These are phyloP conservation scores for Pythium aquatile DNA, from an alignment of 352 stramenopile species.

Conservation along the genomic window DNA sequence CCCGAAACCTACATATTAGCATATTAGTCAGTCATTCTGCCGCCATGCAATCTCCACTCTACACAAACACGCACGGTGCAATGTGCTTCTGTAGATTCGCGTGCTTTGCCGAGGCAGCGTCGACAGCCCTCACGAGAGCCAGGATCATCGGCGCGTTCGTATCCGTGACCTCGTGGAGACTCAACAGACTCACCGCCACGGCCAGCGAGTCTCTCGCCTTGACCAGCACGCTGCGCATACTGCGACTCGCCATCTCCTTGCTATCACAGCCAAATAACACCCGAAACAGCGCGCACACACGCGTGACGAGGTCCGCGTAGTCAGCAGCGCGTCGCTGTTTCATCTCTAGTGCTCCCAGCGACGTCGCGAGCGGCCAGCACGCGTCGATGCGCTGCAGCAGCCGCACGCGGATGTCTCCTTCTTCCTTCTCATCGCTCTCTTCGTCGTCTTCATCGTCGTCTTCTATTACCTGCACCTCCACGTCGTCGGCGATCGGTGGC, in stretches of 20 bases:
- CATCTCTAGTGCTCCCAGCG: constrained; percentile 21
- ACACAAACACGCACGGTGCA: constrained; percentile 14
- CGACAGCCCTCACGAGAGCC: constrained; percentile 22
- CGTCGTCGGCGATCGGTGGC: constrained; percentile 5
- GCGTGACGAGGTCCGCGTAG: constrained; percentile 17
- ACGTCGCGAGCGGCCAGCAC: constrained; percentile 26
- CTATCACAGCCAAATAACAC: constrained; percentile 14
- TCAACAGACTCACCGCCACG: constrained; percentile 27
- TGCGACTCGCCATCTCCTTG: constrained; percentile 18
- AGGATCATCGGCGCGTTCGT: constrained; percentile 17
- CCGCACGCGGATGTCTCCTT: constrained; percentile 16
- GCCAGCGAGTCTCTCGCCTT: constrained; percentile 24
- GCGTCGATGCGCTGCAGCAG: constrained; percentile 15
- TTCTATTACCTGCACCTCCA: constrained; percentile 13
- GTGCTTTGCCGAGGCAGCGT: constrained; percentile 23
- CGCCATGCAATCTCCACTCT: neutral
- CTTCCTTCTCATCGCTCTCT: neutral
- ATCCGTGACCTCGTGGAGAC: constrained; percentile 18
- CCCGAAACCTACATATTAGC: constrained; percentile 18
- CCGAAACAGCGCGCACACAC: constrained; percentile 16
- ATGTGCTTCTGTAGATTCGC: constrained; percentile 20
- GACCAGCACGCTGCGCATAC: constrained; percentile 28
- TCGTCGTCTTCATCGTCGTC: constrained; percentile 11
- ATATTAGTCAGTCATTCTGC: neutral
- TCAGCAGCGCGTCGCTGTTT: constrained; percentile 20